Evolutionary conservation across 164 flowering plant genomes (phyloP), one percentile per base, ranked within the genome.

Genomic region (Umbellularia californica): DNA sequence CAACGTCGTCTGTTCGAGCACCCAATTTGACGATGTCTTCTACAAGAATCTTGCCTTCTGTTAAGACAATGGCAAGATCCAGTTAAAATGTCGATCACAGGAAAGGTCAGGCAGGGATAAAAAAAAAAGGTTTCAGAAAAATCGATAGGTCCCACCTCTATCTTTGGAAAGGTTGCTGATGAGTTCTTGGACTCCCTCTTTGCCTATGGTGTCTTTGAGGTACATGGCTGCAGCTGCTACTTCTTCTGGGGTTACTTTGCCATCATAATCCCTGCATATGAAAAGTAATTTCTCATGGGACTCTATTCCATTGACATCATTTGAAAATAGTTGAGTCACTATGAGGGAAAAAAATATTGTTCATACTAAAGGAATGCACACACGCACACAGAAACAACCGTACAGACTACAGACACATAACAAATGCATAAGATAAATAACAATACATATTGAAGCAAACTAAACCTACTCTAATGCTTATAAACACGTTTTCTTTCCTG

Each of bases 171-270:
- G 95, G 70, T 73, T 90, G 83, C 89, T 84, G 58, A 92, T 87
- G 55, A 90, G 90, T 73, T 92, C 92, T 83, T 84, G 90, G 70
- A 92, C 69, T 71, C 97, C 95, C 35, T 90, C 94, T 78, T 90
- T 87, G 68, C 81, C 89, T 70, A 92, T 30, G 52, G 91, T 87
- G 77, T 90, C 86, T 80, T 89, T 91, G 77, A 90, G 85, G 77
- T 89, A 90, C 78, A 81, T 76, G 55, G 97, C 94, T 66, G 97
- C 97, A 81, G 87, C 82, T 14, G 92, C 92, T 30, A 90, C 94
- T 85, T 92, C 97, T 70, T 90, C 97, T 23, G 93, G 91, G 52
- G 91, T 88, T 23, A 92, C 97, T 82, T 92, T 90, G 17, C 97
- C 97, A 79, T 92, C 97, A 81, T 79, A 79, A 82, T 92, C 94